These are phyloP conservation scores for Cladobotryum protrusum DNA, from an alignment of 2,329 filamentous ascomycete genomes.

Conservation along the genomic window DNA sequence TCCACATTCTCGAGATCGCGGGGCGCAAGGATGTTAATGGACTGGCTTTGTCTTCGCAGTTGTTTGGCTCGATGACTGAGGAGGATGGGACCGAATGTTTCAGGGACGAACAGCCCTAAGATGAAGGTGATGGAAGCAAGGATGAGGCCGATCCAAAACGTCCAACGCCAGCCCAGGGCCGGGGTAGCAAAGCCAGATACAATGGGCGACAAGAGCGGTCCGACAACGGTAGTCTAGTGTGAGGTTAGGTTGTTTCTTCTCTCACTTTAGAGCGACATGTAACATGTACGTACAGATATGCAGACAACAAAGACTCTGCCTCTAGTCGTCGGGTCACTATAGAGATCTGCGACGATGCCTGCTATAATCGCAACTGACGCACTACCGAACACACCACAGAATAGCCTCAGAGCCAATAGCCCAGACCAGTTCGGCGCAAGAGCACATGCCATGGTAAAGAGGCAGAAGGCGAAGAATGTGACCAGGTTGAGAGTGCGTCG, in stretches of 20 bases:
- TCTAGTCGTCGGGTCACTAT: slow-evolving; percentile 26
- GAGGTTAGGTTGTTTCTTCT: too few species aligned
- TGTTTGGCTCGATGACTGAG: neutral
- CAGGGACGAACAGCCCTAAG: slow-evolving; percentile 35
- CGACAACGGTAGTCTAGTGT: slow-evolving; percentile 22
- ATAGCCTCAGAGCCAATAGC: slow-evolving; percentile 38
- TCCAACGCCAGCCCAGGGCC: slow-evolving; percentile 37
- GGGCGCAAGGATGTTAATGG: neutral
- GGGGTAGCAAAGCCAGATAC: slow-evolving; percentile 36
- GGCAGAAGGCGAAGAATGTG: slow-evolving; percentile 39
- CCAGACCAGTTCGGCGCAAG: slow-evolving; percentile 34
- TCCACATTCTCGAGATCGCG: too few species aligned
- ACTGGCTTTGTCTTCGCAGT: neutral
- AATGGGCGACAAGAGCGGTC: slow-evolving; percentile 35
- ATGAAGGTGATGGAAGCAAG: slow-evolving; percentile 34
- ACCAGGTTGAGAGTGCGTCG: slow-evolving; percentile 37
- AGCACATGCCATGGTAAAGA: slow-evolving; percentile 35
- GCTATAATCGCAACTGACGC: slow-evolving; percentile 37
- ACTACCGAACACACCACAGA: slow-evolving; percentile 33
- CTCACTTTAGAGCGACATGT: too few species aligned
- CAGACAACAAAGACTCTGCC: slow-evolving; percentile 26
- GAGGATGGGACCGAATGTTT: slow-evolving; percentile 15
- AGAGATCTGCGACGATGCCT: slow-evolving; percentile 40
- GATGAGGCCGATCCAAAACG: slow-evolving; percentile 30
- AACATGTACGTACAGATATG: neutral